phyloP scores from a whole-genome alignment of 371 early-diverging fungal species.

The Mucor indicus region DNA sequence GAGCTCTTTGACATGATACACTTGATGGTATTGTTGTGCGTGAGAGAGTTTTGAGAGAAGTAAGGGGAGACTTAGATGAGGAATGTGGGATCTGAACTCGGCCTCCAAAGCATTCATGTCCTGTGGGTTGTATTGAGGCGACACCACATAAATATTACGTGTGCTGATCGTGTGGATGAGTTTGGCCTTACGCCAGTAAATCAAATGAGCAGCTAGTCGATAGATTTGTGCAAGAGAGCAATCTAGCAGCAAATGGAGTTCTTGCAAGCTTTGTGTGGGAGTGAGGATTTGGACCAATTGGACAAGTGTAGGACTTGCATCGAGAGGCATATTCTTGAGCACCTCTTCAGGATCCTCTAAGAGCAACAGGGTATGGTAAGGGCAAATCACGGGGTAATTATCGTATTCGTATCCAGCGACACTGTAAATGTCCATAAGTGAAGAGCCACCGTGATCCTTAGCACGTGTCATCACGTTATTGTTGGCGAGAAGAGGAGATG shows the following conservation, averaged over 20 bases:
- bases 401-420: slow-evolving; percentile 59
- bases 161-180: slow-evolving; percentile 79
- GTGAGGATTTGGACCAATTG: slow-evolving; percentile 84
- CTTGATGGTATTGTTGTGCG: slow-evolving; percentile 67
- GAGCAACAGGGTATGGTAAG: slow-evolving; percentile 83
- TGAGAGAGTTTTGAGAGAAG: slow-evolving; percentile 72
- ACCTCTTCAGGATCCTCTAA: slow-evolving; percentile 84
- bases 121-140: slow-evolving; percentile 60
- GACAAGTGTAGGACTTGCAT: slow-evolving; percentile 82
- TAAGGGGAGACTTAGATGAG: slow-evolving; percentile 64
- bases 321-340: slow-evolving; percentile 71
- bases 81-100: slow-evolving; percentile 67
- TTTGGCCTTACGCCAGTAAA: slow-evolving; percentile 89
- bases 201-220: slow-evolving; percentile 83
- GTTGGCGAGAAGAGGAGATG: slow-evolving; percentile 10
- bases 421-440: slow-evolving; percentile 48
- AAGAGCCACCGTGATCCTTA: slow-evolving; percentile 18
- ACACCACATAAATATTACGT: slow-evolving; percentile 78
- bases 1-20: slow-evolving; percentile 64
- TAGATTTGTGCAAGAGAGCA: slow-evolving; percentile 91
- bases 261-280: slow-evolving; percentile 82
- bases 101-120: slow-evolving; percentile 49
- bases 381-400: slow-evolving; percentile 74
- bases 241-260: slow-evolving; percentile 77
- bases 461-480: background rate